Evolutionary conservation across 768 basidiomycete species (phyloP), one percentile per base, ranked within the genome.

Genomic region (Lentinula boryana): DNA sequence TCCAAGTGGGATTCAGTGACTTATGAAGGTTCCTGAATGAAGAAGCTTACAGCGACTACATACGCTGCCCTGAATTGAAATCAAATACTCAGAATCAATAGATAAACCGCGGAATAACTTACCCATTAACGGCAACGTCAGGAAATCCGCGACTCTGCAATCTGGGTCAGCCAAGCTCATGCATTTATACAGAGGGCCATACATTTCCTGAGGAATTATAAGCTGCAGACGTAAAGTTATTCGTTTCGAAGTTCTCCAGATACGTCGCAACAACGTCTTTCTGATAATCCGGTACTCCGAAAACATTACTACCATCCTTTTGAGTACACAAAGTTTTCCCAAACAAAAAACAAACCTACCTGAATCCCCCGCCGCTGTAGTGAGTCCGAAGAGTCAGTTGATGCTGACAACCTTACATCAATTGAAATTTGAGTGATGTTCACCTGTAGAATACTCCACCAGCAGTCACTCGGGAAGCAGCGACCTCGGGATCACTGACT

Each of bases 91-190:
- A 33, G 10, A 38, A 31, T 56, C 12, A 46, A 59, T 36, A 16
- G 38, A 51, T 21, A 59, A 54, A 33, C 9, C 31, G 56, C 36
- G 31, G 23, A 32, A 49, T 18, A 50, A 67, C 71, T 41, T 60
- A 74, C 71, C 80, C 80, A 38, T 83, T 82, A 1, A 78, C 80
- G 35, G 81, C 74, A 38, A 83, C 62, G 64, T 83, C 82, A 1
- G 82, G 81, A 69, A 69, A 81, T n/a, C 69, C 81, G 36, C 81
- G 78, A 77, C 79, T 81, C n/a, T 43, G 13, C 49, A 27, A 50
- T 66, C 9, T 13, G 36, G 7, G 60, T 21, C 44, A 52, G 38
- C 12, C 2, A 27, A 32, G 23, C 40, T 18, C 60, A 61, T 46
- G 63, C 70, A 67, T 5, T 68, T 68, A 61, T 48, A 13, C 21